Percentiles rank a stretch among this genome's conserved stretches.
These are phyloP conservation scores for Conringia planisiliqua DNA, from an alignment of 345 rosid genomes.

Conservation along the genomic window DNA sequence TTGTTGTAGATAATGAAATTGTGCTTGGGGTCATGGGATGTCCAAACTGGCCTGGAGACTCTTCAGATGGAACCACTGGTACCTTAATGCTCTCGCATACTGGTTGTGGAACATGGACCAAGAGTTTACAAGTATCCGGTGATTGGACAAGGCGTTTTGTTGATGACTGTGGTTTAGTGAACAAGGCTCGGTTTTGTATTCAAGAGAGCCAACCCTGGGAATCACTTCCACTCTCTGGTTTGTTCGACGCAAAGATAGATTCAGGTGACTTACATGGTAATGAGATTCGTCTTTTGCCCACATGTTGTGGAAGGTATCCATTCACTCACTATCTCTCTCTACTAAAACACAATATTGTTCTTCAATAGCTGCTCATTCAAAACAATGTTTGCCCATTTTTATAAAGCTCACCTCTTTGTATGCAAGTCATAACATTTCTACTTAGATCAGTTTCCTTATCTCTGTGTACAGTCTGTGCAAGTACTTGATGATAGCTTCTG, in stretches of 20 bases:
- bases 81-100: conserved; percentile 65
- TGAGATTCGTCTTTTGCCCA: conserved; percentile 52
- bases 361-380: background rate
- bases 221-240: conserved; percentile 56
- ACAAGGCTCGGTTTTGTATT: conserved; percentile 66
- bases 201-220: conserved; percentile 83
- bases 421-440: background rate
- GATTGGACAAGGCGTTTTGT: conserved; percentile 73
- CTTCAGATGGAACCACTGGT: conserved; percentile 39
- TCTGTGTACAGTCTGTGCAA: conserved; percentile 60
- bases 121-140: conserved; percentile 39
- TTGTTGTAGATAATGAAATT: conserved; percentile 76
- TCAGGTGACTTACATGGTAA: conserved; percentile 38
- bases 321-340: conserved; percentile 4
- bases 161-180: conserved; percentile 45
- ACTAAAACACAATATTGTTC: background rate
- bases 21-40: conserved; percentile 85
- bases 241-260: conserved; percentile 42
- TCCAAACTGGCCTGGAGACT: conserved; percentile 68
- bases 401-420: background rate
- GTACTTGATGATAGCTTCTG: conserved; percentile 74
- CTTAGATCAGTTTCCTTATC: conserved; percentile 10
- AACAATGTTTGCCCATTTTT: background rate
- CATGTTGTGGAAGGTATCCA: conserved; percentile 76
- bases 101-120: conserved; percentile 86